Evolutionary conservation across 495 filamentous ascomycete genomes (phyloP).

Genomic region (Staphylotrichum longicolle): DNA sequence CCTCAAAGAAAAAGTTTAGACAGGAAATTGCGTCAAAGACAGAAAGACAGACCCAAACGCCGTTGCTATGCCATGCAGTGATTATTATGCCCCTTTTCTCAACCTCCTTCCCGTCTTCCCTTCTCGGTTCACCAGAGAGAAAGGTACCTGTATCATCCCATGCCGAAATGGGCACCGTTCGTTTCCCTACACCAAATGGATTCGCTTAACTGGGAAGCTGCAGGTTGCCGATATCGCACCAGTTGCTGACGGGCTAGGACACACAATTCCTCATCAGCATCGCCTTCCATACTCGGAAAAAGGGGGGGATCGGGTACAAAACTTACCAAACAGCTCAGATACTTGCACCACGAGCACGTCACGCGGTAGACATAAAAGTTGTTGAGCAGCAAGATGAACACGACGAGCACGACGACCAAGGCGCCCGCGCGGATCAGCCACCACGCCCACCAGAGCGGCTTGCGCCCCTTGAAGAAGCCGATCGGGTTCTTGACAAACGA

Average conservation of each 20-base stretch:
- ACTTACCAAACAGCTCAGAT: conserved; percentile 88
- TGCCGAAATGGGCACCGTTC: neutral
- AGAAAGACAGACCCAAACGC: conserved; percentile 5
- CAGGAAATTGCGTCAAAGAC: neutral
- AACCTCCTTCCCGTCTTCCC: neutral
- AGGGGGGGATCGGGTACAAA: no score
- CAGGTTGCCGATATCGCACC: conserved; percentile 69
- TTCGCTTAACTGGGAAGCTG: conserved; percentile 16
- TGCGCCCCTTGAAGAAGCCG: conserved; percentile 86
- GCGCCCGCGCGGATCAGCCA: conserved; percentile 83
- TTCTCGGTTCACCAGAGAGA: neutral
- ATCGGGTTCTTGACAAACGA: conserved; percentile 67
- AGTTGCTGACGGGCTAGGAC: conserved; percentile 65
- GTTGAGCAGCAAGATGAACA: conserved; percentile 78
- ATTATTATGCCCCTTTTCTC: conserved; percentile 1
- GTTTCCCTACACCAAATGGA: no score
- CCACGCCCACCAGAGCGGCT: conserved; percentile 95
- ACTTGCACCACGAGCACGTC: conserved; percentile 88
- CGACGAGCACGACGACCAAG: conserved; percentile 72
- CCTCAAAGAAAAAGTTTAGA: neutral
- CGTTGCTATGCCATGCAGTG: conserved; percentile 12
- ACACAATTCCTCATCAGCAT: conserved; percentile 23
- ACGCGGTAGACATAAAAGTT: conserved; percentile 83
- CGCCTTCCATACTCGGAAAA: neutral
- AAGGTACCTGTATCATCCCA: neutral